phyloP scores from a whole-genome alignment of 805 yeast genomes.

The Schwanniomyces pseudopolymorphus region DNA sequence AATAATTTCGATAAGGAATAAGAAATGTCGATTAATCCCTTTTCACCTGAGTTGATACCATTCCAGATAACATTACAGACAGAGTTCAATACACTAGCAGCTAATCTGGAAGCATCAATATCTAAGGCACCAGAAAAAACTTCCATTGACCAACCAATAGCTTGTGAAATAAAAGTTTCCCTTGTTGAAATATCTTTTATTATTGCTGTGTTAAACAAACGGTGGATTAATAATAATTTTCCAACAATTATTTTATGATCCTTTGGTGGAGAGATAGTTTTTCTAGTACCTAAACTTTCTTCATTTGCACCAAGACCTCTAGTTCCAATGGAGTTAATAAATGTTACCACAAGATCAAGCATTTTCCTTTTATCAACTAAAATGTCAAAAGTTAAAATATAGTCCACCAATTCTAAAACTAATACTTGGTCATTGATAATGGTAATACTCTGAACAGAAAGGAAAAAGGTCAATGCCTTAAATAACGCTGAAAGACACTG shows the following conservation, averaged over 20 bases:
- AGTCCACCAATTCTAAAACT: slow-evolving; percentile 58
- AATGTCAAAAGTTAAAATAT: slow-evolving; percentile 46
- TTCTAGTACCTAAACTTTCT: slow-evolving; percentile 18
- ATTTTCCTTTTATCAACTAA: slow-evolving; percentile 39
- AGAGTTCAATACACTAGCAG: slow-evolving; percentile 57
- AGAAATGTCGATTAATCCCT: slow-evolving; percentile 37
- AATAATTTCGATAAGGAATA: slow-evolving; percentile 51
- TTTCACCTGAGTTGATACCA: slow-evolving; percentile 21
- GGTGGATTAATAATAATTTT: slow-evolving; percentile 60
- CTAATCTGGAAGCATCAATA: slow-evolving; percentile 61
- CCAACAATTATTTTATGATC: slow-evolving; percentile 56
- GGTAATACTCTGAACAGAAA: slow-evolving; percentile 45
- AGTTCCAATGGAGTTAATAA: slow-evolving; percentile 56
- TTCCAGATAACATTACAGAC: slow-evolving; percentile 42
- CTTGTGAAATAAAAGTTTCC: slow-evolving; percentile 41
- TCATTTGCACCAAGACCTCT: slow-evolving; percentile 53
- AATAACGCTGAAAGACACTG: slow-evolving; percentile 33
- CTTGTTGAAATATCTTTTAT: slow-evolving; percentile 25
- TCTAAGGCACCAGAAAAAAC: slow-evolving; percentile 53
- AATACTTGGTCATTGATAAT: slow-evolving; percentile 63
- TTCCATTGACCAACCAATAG: slow-evolving; percentile 59
- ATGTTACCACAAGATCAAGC: slow-evolving; percentile 40
- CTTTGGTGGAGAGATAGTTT: slow-evolving; percentile 27
- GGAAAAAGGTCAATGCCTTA: slow-evolving; percentile 43
- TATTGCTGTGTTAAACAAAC: slow-evolving; percentile 46